Conservation (phyloP, 176 grass and related monocot species). For the Oropetium thomaeum region DNA sequence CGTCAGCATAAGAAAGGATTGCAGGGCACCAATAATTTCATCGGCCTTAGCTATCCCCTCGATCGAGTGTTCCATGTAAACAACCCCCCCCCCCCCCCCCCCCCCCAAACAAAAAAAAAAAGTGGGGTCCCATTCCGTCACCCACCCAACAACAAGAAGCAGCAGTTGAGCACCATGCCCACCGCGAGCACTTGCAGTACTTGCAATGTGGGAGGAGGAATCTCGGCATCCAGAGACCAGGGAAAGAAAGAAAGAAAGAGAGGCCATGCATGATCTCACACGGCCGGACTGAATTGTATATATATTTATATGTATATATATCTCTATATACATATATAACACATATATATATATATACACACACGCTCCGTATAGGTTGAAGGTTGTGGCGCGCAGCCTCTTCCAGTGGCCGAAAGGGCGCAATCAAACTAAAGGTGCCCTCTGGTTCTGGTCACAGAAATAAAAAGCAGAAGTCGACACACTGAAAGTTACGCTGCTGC, state of each 20-base stretch:
- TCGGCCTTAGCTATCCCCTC: background rate
- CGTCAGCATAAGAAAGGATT: background rate
- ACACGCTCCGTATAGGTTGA: too few species aligned
- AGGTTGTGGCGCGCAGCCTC: background rate
- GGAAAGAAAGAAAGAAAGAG: too few species aligned
- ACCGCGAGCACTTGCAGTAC: background rate
- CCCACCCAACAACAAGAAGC: background rate
- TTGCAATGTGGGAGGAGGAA: slow-evolving; percentile 12
- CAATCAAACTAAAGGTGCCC: too few species aligned
- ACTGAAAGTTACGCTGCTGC: slow-evolving; percentile 41
- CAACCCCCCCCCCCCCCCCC: too few species aligned
- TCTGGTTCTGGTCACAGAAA: slow-evolving; percentile 23
- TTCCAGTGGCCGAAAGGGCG: slow-evolving; percentile 37
- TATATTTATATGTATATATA: too few species aligned
- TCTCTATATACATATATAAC: too few species aligned
- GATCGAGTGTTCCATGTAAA: background rate
- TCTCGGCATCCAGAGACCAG: slow-evolving; percentile 11
- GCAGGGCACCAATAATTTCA: slow-evolving; percentile 6
- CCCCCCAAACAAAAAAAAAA: background rate
- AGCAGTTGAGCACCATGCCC: background rate
- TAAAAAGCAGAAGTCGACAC: slow-evolving; percentile 45
- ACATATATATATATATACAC: too few species aligned
- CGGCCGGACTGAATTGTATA: slow-evolving; percentile 4
- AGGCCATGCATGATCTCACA: slow-evolving; percentile 4
- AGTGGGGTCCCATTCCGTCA: background rate